Evolutionary conservation across 306 rosid species (phyloP), one percentile per base, ranked within the genome.

Genomic region (Citrullus colocynthis): DNA sequence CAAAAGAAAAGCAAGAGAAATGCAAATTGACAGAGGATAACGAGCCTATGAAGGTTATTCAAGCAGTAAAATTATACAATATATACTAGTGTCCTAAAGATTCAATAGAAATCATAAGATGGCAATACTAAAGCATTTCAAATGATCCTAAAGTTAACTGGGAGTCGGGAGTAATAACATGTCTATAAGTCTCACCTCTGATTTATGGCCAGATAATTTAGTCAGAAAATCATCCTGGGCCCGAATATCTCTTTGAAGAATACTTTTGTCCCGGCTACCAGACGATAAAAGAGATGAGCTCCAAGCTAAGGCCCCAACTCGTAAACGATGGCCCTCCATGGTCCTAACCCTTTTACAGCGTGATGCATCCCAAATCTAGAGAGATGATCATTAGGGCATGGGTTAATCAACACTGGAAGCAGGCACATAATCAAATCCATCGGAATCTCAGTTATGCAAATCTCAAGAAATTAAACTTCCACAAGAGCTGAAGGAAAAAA

Each of bases 311-410:
- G 81, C 62, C 42, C 81, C 81, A 34, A 78, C 61, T 24, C 81
- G 81, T 65, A 63, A 51, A 4, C 76, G 75, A 78, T 78, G 81
- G 13, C 81, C 81, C 49, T 78, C 81, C 81, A 78, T 78, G 15
- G 75, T 78, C 72, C 81, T 64, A 51, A 78, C 65, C 62, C 81
- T 89, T 93, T 86, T 88, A 85, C 97, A 95, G 61, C 87, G 88
- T 34, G 97, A 86, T 71, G 96, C 97, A 87, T 95, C 99, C 99
- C 99, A 92, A 66, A 95, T 89, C 99, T 95, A 81, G 71, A 79
- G 6, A 74, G 54, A 82, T 64, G 82, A 78, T 78, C 75, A 67
- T 60, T 36, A 75, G 78, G 51, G 44, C 54, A 82, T 10, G 57
- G 60, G 60, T 73, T 73, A 73, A 73, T 30, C 77, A 73, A 73